Conservation (phyloP, 1,284 basidiomycete genomes). For the Trichosporon sp. region DNA sequence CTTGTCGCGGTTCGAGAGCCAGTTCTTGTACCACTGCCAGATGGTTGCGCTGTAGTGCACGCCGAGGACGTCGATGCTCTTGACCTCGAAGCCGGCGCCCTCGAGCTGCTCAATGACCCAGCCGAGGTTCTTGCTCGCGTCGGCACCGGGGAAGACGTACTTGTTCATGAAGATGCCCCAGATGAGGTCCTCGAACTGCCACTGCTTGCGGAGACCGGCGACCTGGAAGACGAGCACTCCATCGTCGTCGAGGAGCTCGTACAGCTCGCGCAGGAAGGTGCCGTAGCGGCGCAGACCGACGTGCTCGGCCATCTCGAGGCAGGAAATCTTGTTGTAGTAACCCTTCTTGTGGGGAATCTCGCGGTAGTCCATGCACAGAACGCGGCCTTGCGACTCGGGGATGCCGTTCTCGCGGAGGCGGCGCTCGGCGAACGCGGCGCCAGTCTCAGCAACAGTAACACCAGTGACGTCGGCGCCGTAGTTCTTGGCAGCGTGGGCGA, state of each 20-base stretch:
- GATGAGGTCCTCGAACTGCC: slow-evolving; percentile 97
- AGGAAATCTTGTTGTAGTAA: slow-evolving; percentile 89
- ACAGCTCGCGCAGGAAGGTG: slow-evolving; percentile 83
- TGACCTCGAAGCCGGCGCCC: slow-evolving; percentile 90
- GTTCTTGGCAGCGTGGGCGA: slow-evolving; percentile 94
- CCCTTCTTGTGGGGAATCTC: slow-evolving; percentile 78
- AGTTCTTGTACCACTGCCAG: slow-evolving; percentile 92
- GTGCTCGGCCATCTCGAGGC: slow-evolving; percentile 98
- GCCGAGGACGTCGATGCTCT: slow-evolving; percentile 90
- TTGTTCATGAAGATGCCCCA: slow-evolving; percentile 89
- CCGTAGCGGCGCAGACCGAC: slow-evolving; percentile 93
- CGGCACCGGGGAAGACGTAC: slow-evolving; percentile 96
- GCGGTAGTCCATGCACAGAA: slow-evolving; percentile 91
- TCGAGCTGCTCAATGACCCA: slow-evolving; percentile 86
- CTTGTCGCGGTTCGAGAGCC: slow-evolving; percentile 82
- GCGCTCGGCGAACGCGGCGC: slow-evolving; percentile 86
- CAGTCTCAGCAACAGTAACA: slow-evolving; percentile 85
- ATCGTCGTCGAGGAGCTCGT: slow-evolving; percentile 89
- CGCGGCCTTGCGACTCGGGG: slow-evolving; percentile 69
- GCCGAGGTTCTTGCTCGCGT: slow-evolving; percentile 87
- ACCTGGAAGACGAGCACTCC: slow-evolving; percentile 95
- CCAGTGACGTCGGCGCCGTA: slow-evolving; percentile 92
- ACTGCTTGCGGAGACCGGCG: slow-evolving; percentile 82
- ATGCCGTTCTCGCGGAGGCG: slow-evolving; percentile 79
- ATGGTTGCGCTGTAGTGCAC: slow-evolving; percentile 97